A percentile compares a stretch with the other conserved stretches of the same genome.
Conservation (phyloP, 352 stramenopile genomes). For the Globisporangium ultimum region DNA sequence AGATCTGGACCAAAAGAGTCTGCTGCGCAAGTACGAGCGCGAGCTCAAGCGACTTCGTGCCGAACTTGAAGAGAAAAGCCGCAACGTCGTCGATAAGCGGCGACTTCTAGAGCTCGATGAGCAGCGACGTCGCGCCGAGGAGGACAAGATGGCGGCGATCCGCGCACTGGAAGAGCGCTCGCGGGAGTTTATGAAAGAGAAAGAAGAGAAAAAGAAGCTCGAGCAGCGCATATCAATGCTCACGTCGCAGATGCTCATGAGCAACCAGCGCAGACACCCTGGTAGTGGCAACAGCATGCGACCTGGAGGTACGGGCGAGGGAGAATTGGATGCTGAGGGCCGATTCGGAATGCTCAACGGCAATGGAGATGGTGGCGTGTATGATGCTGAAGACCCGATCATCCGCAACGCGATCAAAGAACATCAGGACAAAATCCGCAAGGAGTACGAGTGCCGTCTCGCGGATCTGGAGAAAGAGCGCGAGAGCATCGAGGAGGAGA, state of each 20-base stretch:
- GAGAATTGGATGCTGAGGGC: conserved; percentile 15
- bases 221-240: conserved; percentile 92
- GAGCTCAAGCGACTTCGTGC: conserved; percentile 91
- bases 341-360: not conserved
- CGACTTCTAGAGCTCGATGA: conserved; percentile 89
- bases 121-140: conserved; percentile 86
- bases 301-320: not conserved
- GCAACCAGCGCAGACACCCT: conserved; percentile 39
- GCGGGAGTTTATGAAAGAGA: conserved; percentile 93
- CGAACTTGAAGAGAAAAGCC: conserved; percentile 90
- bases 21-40: conserved; percentile 94
- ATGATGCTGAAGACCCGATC: conserved; percentile 73
- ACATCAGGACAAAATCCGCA: conserved; percentile 87
- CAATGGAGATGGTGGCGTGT: conserved; percentile 21
- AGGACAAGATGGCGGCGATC: conserved; percentile 95
- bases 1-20: conserved; percentile 91
- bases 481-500: conserved; percentile 93
- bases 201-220: conserved; percentile 94
- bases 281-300: conserved; percentile 4
- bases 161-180: conserved; percentile 89
- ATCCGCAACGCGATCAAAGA: conserved; percentile 84
- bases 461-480: conserved; percentile 93
- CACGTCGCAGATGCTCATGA: conserved; percentile 92
- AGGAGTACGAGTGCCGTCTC: conserved; percentile 90
- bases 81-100: conserved; percentile 93